Base-by-base conservation (phyloP, 306 rosid genomes). In the Dryas alaskensis region DNA sequence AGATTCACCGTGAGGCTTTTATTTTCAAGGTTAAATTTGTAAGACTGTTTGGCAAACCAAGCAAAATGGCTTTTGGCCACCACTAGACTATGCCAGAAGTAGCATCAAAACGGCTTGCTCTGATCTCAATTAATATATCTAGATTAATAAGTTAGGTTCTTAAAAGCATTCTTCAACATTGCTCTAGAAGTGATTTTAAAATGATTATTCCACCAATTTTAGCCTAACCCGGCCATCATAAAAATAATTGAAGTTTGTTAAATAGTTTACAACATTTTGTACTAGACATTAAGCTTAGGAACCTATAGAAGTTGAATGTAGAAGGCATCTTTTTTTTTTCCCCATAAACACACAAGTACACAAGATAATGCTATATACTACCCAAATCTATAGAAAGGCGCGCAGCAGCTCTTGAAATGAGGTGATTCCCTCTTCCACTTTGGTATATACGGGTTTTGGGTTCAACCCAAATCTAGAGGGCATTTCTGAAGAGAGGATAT, bases 21-120 rank as follows among this genome's bases (percentile, higher is more conserved):
- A 46, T 45, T 61, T 61, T 58, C 10, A 46, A n/a, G 22, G 37
- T 31, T 31, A 31, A 31, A 31, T 31, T 31, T 31, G 37, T 45
- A 72, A 59, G 66, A 7, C 58, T 3, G 48, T 72, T 46, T 14
- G 67, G 67, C 27, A 46, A 72, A 25, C 17, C 63, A 22, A 25
- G 10, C 44, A 22, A 53, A 59, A 45, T 72, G 45, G 66, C 17
- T 72, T 72, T 72, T 59, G 58, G 67, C 58, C 59, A 59, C 37
- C 51, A 42, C 51, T 17, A 44, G 7, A n/a, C 69, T 43, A 31
- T 31, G 50, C 69, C 37, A 58, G 47, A 59, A 45, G 45, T 59
- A 59, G 58, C 76, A 72, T 59, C 59, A 72, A 72, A 59, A 16
- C 59, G 9, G 67, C 45, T 72, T 72, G 75, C 5, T 55, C 22